phyloP scores from a whole-genome alignment of 139 green algal species.

The Chlamydomonas asymmetrica region DNA sequence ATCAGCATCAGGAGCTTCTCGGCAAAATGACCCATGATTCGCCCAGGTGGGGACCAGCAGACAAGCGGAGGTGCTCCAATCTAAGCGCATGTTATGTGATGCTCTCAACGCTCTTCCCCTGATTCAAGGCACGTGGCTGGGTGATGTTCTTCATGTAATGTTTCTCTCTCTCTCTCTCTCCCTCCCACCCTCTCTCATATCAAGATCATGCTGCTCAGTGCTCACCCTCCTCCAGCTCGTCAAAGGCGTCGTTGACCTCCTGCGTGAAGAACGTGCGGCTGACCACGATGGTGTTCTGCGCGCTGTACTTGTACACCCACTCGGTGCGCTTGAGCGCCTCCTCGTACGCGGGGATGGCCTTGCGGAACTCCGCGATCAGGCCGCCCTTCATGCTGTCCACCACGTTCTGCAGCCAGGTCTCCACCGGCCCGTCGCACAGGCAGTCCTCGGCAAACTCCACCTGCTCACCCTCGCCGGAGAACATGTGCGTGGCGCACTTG shows the following conservation, averaged over 20 bases:
- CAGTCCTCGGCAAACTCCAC: conserved; percentile 78
- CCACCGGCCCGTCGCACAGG: conserved; percentile 76
- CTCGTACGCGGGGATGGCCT: conserved; percentile 83
- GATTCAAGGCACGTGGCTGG: too few species aligned
- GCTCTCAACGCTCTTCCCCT: too few species aligned
- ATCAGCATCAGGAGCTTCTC: too few species aligned
- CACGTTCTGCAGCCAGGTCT: conserved; percentile 81
- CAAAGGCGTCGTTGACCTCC: conserved; percentile 88
- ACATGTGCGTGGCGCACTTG: conserved; percentile 84
- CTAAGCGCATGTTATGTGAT: too few species aligned
- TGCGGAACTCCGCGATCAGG: conserved; percentile 71
- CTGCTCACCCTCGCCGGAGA: conserved; percentile 81
- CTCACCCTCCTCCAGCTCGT: conserved; percentile 83
- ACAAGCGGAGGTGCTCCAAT: too few species aligned
- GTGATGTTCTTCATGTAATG: too few species aligned
- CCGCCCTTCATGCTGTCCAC: conserved; percentile 79
- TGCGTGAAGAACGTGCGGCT: conserved; percentile 88
- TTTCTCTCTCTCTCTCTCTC: too few species aligned
- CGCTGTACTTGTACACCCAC: conserved; percentile 86
- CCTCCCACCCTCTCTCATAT: too few species aligned
- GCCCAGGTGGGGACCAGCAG: too few species aligned
- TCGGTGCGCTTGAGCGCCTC: conserved; percentile 78
- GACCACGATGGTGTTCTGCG: conserved; percentile 85
- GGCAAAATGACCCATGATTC: too few species aligned
- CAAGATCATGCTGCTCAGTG: too few species aligned